Conservation (phyloP, 345 rosid species). For the Melaleuca quinquenervia region DNA sequence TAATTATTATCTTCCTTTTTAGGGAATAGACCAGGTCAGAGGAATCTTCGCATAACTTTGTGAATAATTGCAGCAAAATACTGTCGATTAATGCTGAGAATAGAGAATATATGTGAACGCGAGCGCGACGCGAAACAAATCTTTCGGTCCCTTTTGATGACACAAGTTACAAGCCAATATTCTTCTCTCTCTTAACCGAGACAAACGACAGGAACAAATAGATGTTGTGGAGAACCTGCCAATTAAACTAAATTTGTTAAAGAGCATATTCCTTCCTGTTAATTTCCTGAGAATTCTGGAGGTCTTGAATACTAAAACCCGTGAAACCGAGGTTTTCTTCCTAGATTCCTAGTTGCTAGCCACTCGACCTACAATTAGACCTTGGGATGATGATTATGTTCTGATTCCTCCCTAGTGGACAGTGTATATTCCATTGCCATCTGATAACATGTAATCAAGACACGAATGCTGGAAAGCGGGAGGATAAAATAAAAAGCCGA, state of each 20-base stretch:
- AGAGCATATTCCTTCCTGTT: neutral
- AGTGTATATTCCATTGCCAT: conserved; percentile 15
- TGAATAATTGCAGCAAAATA: neutral
- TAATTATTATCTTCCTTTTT: neutral
- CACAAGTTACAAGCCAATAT: neutral
- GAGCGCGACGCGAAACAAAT: neutral
- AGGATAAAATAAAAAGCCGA: neutral
- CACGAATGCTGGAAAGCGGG: neutral
- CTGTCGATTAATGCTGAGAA: neutral
- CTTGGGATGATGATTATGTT: neutral
- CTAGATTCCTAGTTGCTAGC: neutral
- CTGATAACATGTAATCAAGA: neutral
- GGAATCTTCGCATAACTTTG: conserved; percentile 5
- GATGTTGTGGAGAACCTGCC: neutral
- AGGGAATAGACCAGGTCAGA: neutral
- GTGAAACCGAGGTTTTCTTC: neutral
- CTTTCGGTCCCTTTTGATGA: neutral
- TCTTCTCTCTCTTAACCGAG: neutral
- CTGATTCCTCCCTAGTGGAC: conserved; percentile 12
- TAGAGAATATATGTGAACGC: neutral
- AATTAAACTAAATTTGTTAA: neutral
- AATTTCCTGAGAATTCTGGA: neutral
- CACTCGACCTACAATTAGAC: neutral
- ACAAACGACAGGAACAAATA: neutral
- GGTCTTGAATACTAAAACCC: neutral